Evolutionary conservation across 192 early-diverging fungal genomes (phyloP).

Genomic region (Podila clonocystis): DNA sequence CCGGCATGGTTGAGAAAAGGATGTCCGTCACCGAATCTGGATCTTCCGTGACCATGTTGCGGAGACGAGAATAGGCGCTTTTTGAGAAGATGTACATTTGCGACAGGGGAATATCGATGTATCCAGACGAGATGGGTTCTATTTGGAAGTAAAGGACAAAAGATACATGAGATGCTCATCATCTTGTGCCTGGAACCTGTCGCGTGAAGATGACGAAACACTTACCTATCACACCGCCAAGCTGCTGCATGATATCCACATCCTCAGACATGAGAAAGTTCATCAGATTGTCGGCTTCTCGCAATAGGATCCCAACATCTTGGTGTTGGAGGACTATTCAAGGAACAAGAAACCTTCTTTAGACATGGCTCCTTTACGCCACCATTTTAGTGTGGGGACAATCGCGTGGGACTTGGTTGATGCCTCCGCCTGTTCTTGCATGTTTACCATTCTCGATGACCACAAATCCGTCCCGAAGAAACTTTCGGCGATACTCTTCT

Average conservation of each 20-base stretch:
- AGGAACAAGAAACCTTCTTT: not conserved
- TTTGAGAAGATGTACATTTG: constrained; percentile 45
- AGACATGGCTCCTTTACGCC: not conserved
- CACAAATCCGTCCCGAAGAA: constrained; percentile 41
- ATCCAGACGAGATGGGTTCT: constrained; percentile 45
- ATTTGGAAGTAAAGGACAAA: not conserved
- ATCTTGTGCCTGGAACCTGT: not conserved
- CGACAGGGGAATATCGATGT: constrained; percentile 34
- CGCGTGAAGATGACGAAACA: not conserved
- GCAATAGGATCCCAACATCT: constrained; percentile 18
- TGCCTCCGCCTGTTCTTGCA: not conserved
- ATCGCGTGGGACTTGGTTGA: not conserved
- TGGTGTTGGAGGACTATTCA: constrained; percentile 1
- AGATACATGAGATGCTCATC: not conserved
- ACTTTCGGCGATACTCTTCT: constrained; percentile 9
- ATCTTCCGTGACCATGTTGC: constrained; percentile 35
- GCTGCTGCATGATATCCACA: constrained; percentile 34
- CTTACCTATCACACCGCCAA: constrained; percentile 42
- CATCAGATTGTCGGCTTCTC: constrained; percentile 31
- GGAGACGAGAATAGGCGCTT: constrained; percentile 22
- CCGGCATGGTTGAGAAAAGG: constrained; percentile 27
- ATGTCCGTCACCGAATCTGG: constrained; percentile 29
- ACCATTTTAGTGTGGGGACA: not conserved
- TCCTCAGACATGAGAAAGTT: constrained; percentile 43
- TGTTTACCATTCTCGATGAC: constrained; percentile 29